Evolutionary conservation across 169 alveolate genomes (phyloP).

Genomic region (Plasmodium billcollinsi): DNA sequence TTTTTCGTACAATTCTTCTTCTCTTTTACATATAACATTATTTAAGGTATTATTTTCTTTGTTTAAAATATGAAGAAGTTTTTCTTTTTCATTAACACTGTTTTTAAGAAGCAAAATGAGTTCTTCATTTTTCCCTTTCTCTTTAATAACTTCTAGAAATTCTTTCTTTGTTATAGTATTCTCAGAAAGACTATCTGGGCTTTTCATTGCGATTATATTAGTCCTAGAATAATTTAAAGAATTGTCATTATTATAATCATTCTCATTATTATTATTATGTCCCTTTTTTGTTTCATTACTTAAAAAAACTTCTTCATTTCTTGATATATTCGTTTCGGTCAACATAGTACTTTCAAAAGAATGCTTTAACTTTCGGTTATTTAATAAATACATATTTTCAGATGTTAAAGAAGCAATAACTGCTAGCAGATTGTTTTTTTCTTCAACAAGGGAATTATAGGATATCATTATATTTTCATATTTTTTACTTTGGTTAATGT

Average conservation of each 20-base stretch:
- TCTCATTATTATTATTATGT: not conserved
- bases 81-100: constrained; percentile 53
- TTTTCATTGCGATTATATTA: not conserved
- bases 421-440: constrained; percentile 61
- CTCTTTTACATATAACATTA: constrained; percentile 18
- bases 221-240: not conserved
- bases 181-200: not conserved
- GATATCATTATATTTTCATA: constrained; percentile 27
- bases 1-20: constrained; percentile 22
- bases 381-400: constrained; percentile 33
- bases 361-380: not conserved
- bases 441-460: constrained; percentile 66
- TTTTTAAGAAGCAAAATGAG: constrained; percentile 35
- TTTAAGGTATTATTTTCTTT: constrained; percentile 34
- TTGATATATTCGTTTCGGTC: not conserved
- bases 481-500: constrained; percentile 38
- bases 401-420: constrained; percentile 62
- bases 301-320: not conserved
- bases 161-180: constrained; percentile 20
- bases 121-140: constrained; percentile 38
- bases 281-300: not conserved
- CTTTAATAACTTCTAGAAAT: constrained; percentile 24
- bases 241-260: not conserved
- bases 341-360: not conserved
- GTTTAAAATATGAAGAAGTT: constrained; percentile 14